A percentile compares a stretch with the other conserved stretches of the same genome.
Evolutionary conservation across 352 stramenopile genomes (phyloP).

Genomic region (Thalassiosira gravida): DNA sequence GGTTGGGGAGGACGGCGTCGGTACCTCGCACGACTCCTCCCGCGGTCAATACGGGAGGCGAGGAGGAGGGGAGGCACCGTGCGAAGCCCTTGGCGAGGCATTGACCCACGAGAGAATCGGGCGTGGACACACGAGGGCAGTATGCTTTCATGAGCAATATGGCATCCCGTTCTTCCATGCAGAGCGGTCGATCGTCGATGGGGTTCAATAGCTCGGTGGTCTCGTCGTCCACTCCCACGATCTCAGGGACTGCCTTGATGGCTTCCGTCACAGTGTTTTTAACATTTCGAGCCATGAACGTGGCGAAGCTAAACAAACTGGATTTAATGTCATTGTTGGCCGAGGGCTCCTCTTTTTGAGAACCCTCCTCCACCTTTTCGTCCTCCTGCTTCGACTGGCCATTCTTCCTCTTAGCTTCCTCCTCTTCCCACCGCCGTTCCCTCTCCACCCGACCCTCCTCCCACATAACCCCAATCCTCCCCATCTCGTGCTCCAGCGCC

Average conservation of each 20-base stretch:
- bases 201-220: constrained; percentile 71
- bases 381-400: constrained; percentile 27
- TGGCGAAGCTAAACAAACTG: constrained; percentile 72
- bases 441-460: constrained; percentile 31
- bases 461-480: constrained; percentile 54
- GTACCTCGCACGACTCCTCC: constrained; percentile 64
- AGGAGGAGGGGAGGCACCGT: constrained; percentile 55
- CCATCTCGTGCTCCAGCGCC: constrained; percentile 75
- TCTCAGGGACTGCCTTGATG: constrained; percentile 66
- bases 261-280: constrained; percentile 71
- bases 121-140: constrained; percentile 75
- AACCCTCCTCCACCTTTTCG: constrained; percentile 24
- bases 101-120: constrained; percentile 71
- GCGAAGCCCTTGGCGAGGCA: constrained; percentile 74
- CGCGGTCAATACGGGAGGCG: constrained; percentile 71
- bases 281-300: constrained; percentile 77
- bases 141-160: constrained; percentile 80
- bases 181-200: constrained; percentile 65
- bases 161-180: constrained; percentile 66
- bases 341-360: neutral
- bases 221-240: constrained; percentile 63
- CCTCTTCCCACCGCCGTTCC: constrained; percentile 22
- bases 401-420: constrained; percentile 26
- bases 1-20: constrained; percentile 63
- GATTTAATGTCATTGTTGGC: constrained; percentile 28